phyloP scores from a whole-genome alignment of 1,284 basidiomycete genomes.

The Leccinum variabile region DNA sequence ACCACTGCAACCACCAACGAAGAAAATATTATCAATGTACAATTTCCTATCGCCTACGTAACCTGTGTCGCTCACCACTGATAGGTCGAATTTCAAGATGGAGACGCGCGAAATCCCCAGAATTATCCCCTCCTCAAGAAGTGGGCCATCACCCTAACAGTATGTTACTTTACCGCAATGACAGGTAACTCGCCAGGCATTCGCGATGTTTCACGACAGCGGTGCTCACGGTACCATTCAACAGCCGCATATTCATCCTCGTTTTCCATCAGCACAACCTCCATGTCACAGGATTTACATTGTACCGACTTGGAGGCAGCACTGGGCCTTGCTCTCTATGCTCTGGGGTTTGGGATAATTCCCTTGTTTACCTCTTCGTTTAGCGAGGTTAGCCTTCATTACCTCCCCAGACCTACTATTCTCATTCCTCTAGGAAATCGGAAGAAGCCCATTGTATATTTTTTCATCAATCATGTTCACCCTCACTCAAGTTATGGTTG shows the following conservation, averaged over 20 bases:
- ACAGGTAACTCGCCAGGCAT: constrained; percentile 8
- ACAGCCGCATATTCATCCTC: constrained; percentile 38
- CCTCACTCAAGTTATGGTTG: constrained; percentile 39
- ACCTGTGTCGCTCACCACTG: constrained; percentile 7
- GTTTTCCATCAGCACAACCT: constrained; percentile 40
- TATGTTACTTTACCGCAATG: constrained; percentile 22
- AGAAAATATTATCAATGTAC: constrained; percentile 18
- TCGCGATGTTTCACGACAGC: not conserved
- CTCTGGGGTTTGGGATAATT: constrained; percentile 46
- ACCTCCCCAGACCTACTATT: not conserved
- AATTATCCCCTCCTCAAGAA: constrained; percentile 26
- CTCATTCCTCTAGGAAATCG: constrained; percentile 39
- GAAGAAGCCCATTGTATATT: constrained; percentile 48
- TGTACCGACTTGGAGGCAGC: constrained; percentile 38
- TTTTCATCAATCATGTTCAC: constrained; percentile 40
- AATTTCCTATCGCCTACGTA: not conserved
- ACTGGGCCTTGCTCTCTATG: constrained; percentile 42
- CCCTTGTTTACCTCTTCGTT: constrained; percentile 49
- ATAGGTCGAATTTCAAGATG: constrained; percentile 31
- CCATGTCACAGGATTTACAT: constrained; percentile 44
- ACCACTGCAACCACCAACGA: not conserved
- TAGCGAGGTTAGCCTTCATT: constrained; percentile 36
- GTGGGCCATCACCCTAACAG: constrained; percentile 29
- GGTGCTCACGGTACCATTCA: not conserved
- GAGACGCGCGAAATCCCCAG: constrained; percentile 27